Conservation (phyloP, 495 filamentous ascomycete genomes). For the Trichoderma orchidacearum region DNA sequence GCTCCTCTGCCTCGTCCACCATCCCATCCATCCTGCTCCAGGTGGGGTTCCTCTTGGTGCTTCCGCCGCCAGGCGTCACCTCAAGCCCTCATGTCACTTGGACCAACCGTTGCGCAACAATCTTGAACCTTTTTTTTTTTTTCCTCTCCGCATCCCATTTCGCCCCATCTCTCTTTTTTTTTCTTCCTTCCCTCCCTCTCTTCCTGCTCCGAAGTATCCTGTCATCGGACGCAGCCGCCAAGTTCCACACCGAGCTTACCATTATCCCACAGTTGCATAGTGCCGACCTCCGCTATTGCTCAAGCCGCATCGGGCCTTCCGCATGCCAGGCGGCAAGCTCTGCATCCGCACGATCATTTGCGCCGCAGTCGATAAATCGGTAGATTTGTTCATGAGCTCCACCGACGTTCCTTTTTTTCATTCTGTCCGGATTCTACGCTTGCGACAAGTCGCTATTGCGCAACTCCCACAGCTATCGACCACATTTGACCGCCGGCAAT, state of each 20-base stretch:
- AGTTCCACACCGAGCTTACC: not conserved
- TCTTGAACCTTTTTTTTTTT: not conserved
- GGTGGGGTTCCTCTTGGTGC: not conserved
- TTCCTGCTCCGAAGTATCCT: not conserved
- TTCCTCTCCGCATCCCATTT: not conserved
- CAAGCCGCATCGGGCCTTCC: not conserved
- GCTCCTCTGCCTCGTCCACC: not conserved
- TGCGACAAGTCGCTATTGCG: not conserved
- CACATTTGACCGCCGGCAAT: not conserved
- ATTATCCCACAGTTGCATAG: not conserved
- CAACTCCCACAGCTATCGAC: not conserved
- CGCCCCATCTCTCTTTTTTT: not conserved
- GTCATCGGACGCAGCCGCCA: not conserved
- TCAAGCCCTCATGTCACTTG: slow-evolving; percentile 1
- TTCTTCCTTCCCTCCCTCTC: not conserved
- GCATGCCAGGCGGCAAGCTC: not conserved
- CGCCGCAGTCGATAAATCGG: not conserved
- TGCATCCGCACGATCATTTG: not conserved
- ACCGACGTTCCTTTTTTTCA: not conserved
- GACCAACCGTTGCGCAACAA: slow-evolving; percentile 1
- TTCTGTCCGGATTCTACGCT: not conserved
- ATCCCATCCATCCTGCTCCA: not conserved
- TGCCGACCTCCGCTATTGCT: not conserved
- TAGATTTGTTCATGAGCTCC: not conserved
- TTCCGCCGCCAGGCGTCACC: not conserved